Conservation (phyloP, 768 basidiomycete genomes). For the Lentinula guzmanii region DNA sequence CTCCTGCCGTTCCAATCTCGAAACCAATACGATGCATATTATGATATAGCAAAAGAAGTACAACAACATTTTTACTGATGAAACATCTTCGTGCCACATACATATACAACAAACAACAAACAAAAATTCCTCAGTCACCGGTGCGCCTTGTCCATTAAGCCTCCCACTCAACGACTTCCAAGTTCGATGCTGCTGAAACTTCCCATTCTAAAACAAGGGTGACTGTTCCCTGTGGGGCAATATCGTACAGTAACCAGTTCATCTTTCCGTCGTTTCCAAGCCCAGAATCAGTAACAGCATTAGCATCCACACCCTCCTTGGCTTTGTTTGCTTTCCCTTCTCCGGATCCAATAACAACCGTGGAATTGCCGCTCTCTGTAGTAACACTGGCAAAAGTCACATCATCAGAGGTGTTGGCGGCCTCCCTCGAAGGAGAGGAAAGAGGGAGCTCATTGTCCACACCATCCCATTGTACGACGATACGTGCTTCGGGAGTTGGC, state of each 20-base stretch:
- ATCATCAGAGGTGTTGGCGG: neutral
- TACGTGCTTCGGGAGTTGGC: conserved; percentile 3
- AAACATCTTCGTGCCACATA: too few relatives aligned
- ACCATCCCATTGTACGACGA: conserved; percentile 33
- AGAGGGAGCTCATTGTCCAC: conserved; percentile 17
- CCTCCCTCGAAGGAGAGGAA: neutral
- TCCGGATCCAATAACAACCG: neutral
- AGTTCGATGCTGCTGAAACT: conserved; percentile 22
- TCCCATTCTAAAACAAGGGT: conserved; percentile 29
- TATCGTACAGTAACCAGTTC: conserved; percentile 22
- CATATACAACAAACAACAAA: too few relatives aligned
- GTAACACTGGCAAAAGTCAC: neutral
- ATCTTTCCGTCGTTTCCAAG: conserved; percentile 27
- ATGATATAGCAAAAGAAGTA: too few relatives aligned
- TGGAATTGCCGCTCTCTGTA: neutral
- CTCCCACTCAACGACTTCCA: conserved; percentile 14
- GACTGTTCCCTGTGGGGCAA: conserved; percentile 26
- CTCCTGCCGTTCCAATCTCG: too few relatives aligned
- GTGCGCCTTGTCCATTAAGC: neutral
- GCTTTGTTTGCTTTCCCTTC: too few relatives aligned
- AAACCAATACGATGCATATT: too few relatives aligned
- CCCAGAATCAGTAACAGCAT: conserved; percentile 14
- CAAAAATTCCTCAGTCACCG: too few relatives aligned
- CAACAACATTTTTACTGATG: too few relatives aligned
- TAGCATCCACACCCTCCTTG: neutral